A percentile compares a stretch with the other conserved stretches of the same genome.
phyloP scores from a whole-genome alignment of 2,329 filamentous ascomycete genomes.

The Anisogramma anomala region DNA sequence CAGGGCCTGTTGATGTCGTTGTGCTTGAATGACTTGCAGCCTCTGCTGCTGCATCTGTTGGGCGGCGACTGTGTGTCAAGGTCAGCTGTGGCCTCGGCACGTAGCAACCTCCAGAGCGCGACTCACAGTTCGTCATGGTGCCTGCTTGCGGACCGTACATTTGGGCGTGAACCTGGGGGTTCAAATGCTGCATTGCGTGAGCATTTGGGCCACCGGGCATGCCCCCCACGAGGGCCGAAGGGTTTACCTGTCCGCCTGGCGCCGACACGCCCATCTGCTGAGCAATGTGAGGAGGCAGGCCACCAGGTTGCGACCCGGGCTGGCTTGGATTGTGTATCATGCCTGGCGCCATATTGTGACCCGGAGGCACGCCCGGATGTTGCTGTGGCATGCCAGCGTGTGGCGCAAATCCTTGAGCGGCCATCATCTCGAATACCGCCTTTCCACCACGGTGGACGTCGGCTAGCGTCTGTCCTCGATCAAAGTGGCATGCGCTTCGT shows the following conservation, averaged over 20 bases:
- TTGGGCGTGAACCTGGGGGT: slow-evolving; percentile 42
- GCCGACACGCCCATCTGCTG: slow-evolving; percentile 62
- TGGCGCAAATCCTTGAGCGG: slow-evolving; percentile 51
- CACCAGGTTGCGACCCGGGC: slow-evolving; percentile 52
- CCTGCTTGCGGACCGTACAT: slow-evolving; percentile 42
- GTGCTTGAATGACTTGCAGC: slow-evolving; percentile 40
- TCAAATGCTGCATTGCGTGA: slow-evolving; percentile 63
- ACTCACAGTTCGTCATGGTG: slow-evolving; percentile 28
- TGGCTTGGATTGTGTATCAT: slow-evolving; percentile 60
- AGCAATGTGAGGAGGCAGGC: slow-evolving; percentile 54
- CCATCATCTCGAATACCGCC: slow-evolving; percentile 54
- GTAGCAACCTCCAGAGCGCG: background rate
- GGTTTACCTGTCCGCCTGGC: slow-evolving; percentile 60
- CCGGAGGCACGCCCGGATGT: slow-evolving; percentile 55
- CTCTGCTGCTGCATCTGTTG: slow-evolving; percentile 43
- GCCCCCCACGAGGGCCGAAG: slow-evolving; percentile 61
- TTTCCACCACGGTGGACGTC: slow-evolving; percentile 50
- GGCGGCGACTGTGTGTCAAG: slow-evolving; percentile 18
- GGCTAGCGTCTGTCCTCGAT: slow-evolving; percentile 30
- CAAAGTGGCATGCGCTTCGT: slow-evolving; percentile 37
- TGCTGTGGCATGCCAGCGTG: slow-evolving; percentile 57
- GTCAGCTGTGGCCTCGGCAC: background rate
- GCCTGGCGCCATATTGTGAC: slow-evolving; percentile 51
- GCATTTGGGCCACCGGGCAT: slow-evolving; percentile 63
- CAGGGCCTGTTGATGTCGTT: slow-evolving; percentile 38